These are phyloP conservation scores for Kodamaea fungicola DNA, from an alignment of 1,139 yeast genomes.

Conservation along the genomic window DNA sequence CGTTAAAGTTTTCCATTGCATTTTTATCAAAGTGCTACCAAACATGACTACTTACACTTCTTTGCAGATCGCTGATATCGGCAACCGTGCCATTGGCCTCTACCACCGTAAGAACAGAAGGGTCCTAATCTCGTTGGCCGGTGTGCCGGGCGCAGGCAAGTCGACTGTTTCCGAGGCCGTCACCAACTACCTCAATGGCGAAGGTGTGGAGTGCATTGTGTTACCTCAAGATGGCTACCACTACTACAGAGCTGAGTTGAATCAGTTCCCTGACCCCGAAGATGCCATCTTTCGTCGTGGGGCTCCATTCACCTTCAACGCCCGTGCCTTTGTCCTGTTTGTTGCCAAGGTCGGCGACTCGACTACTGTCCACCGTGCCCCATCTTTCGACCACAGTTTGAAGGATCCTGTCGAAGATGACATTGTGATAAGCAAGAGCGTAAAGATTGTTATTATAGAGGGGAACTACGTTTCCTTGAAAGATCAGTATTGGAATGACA, in stretches of 20 bases:
- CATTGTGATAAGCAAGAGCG: slow-evolving; percentile 37
- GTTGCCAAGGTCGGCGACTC: slow-evolving; percentile 23
- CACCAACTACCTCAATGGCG: slow-evolving; percentile 12
- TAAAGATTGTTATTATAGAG: slow-evolving; percentile 57
- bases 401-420: slow-evolving; percentile 65
- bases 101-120: slow-evolving; percentile 3
- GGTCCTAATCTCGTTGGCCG: slow-evolving; percentile 52
- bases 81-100: slow-evolving; percentile 5
- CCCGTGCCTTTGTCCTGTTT: slow-evolving; percentile 31
- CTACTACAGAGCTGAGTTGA: slow-evolving; percentile 54
- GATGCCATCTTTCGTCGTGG: slow-evolving; percentile 70
- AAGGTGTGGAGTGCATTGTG: slow-evolving; percentile 17
- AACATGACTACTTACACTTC: slow-evolving; percentile 1
- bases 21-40: background rate
- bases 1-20: slow-evolving; percentile 1
- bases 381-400: slow-evolving; percentile 72
- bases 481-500: slow-evolving; percentile 49
- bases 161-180: slow-evolving; percentile 56
- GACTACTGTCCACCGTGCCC: slow-evolving; percentile 30
- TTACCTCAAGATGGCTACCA: slow-evolving; percentile 82
- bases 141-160: slow-evolving; percentile 84
- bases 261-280: slow-evolving; percentile 47
- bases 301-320: slow-evolving; percentile 82
- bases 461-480: slow-evolving; percentile 58
- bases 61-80: slow-evolving; percentile 6